Evolutionary conservation across 371 early-diverging fungal species (phyloP), one percentile per base, ranked within the genome.

Genomic region (Mortierella sp.): DNA sequence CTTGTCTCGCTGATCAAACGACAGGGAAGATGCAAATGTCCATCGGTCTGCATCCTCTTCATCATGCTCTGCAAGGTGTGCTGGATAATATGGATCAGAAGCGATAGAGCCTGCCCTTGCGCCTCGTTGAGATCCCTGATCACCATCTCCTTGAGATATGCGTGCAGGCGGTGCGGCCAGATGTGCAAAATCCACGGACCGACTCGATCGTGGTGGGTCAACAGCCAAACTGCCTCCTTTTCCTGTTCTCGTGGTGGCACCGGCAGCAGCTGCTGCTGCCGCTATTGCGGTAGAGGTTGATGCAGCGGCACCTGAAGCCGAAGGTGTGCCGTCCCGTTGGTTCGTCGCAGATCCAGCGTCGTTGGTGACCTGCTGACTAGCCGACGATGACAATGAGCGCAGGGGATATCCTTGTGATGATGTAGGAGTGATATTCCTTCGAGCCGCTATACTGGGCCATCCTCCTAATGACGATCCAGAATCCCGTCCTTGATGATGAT

Each of bases 31-130:
- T 12, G 78, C 78, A 66, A 77, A 77, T 13, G 78, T 77, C 78
- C 78, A 77, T n/a, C 78, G 67, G 31, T 77, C 78, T 0, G 71
- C 78, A 39, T 77, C 78, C 40, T 77, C 78, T n/a, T 77, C 78
- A 25, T 77, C 78, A 37, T 77, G 61, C 44, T 77, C 78, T 0
- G 70, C 78, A 17, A 70, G 50, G 44, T 77, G 50, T 2, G 78
- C 58, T 9, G 78, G 74, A 22, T 73, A 73, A 27, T 51, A 73
- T 5, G 74, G 57, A 40, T 60, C 68, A 0, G 74, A 73, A 0
- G 58, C 52, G 13, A 72, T 52, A 3, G 72, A 72, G 0, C 61
- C 66, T 7, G 34, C 34, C 34, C 41, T 55, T 49, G 57, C 45
- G n/a, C 34, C 40, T 19, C 56, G 48, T 14, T 54, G 53, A 7